Base-by-base conservation (phyloP, 2,329 filamentous ascomycete genomes). In the Talaromyces albobiverticillius region DNA sequence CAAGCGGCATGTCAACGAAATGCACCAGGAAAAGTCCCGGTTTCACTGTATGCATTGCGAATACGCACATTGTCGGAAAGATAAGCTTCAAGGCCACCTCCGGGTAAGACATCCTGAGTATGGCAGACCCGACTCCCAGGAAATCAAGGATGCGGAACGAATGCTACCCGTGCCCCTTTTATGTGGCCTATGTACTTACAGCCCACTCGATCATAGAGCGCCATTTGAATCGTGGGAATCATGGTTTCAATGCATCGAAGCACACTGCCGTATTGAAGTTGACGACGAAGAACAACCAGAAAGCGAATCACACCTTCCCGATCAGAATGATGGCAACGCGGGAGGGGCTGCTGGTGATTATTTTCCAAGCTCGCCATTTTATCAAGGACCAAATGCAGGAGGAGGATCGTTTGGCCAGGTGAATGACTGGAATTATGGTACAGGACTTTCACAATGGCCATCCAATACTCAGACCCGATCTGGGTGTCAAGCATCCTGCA, bases 1-100 rank as follows among this genome's bases (percentile, higher is more conserved):
- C 51, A 53, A 42, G 26, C 23, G 51, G 13, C 51, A 53, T 26
- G 51, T 53, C 10, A 53, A 53, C 13, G 51, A 53, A 22, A 46
- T 36, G 34, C 51, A 53, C 18, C 43, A 41, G 8, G 4, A 23
- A 16, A 53, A 53, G 20, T 53, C 51, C 4, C n/a, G 22, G 11
- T 53, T 53, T 40, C 34, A 41, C 14, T 53, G 51, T 18, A 41
- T 40, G 51, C 10, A 29, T n/a, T 53, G 51, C n/a, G 13, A 40
- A 3, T 53, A 16, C n/a, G 20, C 4, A 25, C 22, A 36, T 23
- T 25, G 43, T 47, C 51, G 51, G 2, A 46, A 42, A 14, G 45
- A 47, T 16, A 53, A 53, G 25, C 51, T 53, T 23, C 32, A 25
- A n/a, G 23, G 42, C 36, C 51, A 53, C 42, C 34, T 53, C 18